phyloP scores from a whole-genome alignment of 2,329 filamentous ascomycete genomes.

The Calonectria fujianensis region DNA sequence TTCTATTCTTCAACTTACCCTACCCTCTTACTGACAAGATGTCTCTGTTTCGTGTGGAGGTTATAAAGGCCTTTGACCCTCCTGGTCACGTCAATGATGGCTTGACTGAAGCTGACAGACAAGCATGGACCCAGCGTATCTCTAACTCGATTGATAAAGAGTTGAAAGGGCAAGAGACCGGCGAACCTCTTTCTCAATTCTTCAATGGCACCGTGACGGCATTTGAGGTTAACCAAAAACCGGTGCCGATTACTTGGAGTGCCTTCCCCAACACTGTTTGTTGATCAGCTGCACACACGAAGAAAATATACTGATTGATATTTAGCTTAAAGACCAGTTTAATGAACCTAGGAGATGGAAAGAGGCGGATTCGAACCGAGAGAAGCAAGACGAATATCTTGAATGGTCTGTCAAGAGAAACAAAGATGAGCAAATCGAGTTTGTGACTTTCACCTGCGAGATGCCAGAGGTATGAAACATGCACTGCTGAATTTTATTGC shows the following conservation, averaged over 20 bases:
- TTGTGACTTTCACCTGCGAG: conserved; percentile 34
- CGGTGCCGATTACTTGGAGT: conserved; percentile 23
- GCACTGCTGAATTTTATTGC: neutral
- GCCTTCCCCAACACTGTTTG: conserved; percentile 33
- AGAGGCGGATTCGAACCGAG: conserved; percentile 17
- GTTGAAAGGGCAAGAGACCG: neutral
- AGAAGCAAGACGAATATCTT: conserved; percentile 36
- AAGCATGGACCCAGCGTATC: conserved; percentile 22
- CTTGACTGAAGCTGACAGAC: conserved; percentile 6
- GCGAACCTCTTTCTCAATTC: conserved; percentile 22
- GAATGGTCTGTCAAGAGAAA: conserved; percentile 37
- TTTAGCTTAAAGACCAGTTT: neutral
- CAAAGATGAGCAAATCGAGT: conserved; percentile 14
- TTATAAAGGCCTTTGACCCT: conserved; percentile 12
- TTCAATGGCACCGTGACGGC: conserved; percentile 32
- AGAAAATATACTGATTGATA: neutral
- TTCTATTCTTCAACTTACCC: neutral
- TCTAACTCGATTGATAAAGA: conserved; percentile 19
- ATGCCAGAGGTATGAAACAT: conserved; percentile 29
- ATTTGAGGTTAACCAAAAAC: conserved; percentile 10
- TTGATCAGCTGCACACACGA: neutral
- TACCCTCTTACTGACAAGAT: neutral
- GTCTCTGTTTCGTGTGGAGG: neutral
- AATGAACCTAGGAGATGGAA: conserved; percentile 14
- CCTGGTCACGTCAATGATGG: conserved; percentile 26